A percentile compares a stretch with the other conserved stretches of the same genome.
Conservation (phyloP, 2,329 filamentous ascomycete genomes). For the Alternaria arborescens region DNA sequence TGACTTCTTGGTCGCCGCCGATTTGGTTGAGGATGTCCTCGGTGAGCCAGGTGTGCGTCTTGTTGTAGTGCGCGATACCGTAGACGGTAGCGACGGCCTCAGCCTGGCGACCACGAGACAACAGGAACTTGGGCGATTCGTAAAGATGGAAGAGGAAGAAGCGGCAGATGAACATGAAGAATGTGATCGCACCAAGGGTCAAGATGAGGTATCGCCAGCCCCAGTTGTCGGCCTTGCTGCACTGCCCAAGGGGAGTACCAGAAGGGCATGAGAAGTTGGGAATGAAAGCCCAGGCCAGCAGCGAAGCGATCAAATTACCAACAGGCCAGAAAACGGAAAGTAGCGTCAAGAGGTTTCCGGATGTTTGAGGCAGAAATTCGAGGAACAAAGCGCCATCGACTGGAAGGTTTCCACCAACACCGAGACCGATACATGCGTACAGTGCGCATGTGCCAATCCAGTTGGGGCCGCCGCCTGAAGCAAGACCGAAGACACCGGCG, state of each 20-base stretch:
- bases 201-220: conserved; percentile 81
- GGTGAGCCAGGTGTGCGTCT: conserved; percentile 63
- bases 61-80: conserved; percentile 77
- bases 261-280: conserved; percentile 66
- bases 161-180: conserved; percentile 79
- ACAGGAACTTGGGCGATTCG: conserved; percentile 85
- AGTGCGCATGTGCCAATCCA: conserved; percentile 62
- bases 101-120: conserved; percentile 76
- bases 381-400: conserved; percentile 84
- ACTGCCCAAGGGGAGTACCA: conserved; percentile 38
- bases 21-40: conserved; percentile 69
- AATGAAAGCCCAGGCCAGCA: conserved; percentile 78
- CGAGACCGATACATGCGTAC: conserved; percentile 56
- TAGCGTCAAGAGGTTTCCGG: conserved; percentile 77
- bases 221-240: conserved; percentile 64
- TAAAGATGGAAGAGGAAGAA: conserved; percentile 84
- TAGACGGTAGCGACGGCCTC: conserved; percentile 84
- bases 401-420: conserved; percentile 72
- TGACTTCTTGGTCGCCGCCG: conserved; percentile 58
- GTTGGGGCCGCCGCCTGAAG: conserved; percentile 71
- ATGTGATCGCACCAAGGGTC: conserved; percentile 75
- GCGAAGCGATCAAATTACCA: conserved; percentile 73
- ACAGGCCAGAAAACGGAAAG: conserved; percentile 90
- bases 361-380: conserved; percentile 80
- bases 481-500: conserved; percentile 76